Evolutionary conservation across 202 grass and related monocot species (phyloP).

Genomic region (Setaria italica): DNA sequence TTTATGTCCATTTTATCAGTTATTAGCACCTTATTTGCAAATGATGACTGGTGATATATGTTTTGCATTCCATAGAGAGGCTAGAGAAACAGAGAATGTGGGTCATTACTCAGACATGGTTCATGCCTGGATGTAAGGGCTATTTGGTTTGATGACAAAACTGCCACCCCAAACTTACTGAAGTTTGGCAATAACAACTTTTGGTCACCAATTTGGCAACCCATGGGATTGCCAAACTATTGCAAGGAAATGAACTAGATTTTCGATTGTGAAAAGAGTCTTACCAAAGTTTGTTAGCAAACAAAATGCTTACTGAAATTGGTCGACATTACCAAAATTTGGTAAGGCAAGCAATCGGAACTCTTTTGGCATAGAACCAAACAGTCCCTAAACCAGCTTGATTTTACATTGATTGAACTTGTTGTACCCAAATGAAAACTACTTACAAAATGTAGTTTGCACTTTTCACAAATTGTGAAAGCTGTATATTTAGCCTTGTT

Average conservation of each 20-base stretch:
- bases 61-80: conserved; percentile 16
- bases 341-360: not conserved
- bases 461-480: not conserved
- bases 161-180: not conserved
- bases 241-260: not conserved
- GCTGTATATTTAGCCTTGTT: conserved; percentile 11
- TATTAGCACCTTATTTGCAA: conserved; percentile 17
- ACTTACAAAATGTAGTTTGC: conserved; percentile 15
- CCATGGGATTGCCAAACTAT: not conserved
- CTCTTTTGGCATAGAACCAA: not conserved
- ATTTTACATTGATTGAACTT: not conserved
- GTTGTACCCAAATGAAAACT: conserved; percentile 25
- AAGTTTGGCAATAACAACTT: not conserved
- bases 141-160: not conserved
- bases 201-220: not conserved
- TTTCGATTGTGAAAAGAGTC: not conserved
- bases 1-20: not conserved
- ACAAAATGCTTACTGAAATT: not conserved
- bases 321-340: not conserved
- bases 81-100: conserved; percentile 18
- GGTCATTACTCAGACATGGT: conserved; percentile 21
- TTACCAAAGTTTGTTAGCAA: not conserved
- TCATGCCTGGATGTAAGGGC: not conserved
- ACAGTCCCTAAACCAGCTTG: not conserved
- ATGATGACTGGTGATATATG: conserved; percentile 1